phyloP scores from a whole-genome alignment of 2,329 filamentous ascomycete genomes.

The Coleophoma eucalyptorum region DNA sequence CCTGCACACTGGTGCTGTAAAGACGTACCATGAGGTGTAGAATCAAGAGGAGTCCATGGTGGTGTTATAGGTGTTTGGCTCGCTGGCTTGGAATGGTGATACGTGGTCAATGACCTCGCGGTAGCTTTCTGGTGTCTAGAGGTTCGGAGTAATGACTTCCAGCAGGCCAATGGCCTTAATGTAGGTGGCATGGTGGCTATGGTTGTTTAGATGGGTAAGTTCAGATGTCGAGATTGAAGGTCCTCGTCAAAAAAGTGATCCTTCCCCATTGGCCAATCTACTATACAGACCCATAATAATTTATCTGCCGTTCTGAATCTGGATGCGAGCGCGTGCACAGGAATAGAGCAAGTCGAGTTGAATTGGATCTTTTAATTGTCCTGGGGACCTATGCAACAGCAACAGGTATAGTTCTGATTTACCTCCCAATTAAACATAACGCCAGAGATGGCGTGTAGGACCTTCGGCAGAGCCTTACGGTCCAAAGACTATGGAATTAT shows the following conservation, averaged over 20 bases:
- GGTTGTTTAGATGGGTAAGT: constrained; percentile 7
- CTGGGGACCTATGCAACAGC: too few relatives aligned
- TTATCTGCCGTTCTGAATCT: too few relatives aligned
- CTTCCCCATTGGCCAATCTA: constrained; percentile 13
- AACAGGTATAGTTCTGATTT: too few relatives aligned
- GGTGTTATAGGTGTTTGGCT: constrained; percentile 10
- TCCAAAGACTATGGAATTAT: constrained; percentile 14
- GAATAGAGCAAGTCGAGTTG: too few relatives aligned
- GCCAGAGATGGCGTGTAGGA: too few relatives aligned
- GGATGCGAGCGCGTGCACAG: too few relatives aligned
- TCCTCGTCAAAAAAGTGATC: constrained; percentile 2
- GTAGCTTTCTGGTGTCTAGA: constrained; percentile 44
- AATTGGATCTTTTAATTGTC: too few relatives aligned
- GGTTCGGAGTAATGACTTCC: constrained; percentile 61
- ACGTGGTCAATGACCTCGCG: constrained; percentile 45
- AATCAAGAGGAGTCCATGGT: constrained; percentile 7
- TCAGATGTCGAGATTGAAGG: constrained; percentile 11
- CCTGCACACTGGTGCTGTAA: background rate
- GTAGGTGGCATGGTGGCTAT: constrained; percentile 29
- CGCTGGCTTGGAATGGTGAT: constrained; percentile 36
- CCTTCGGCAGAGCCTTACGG: constrained; percentile 8
- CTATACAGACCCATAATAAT: background rate
- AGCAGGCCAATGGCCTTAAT: constrained; percentile 65
- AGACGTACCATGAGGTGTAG: constrained; percentile 10
- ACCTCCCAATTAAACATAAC: too few relatives aligned